phyloP scores from a whole-genome alignment of 306 rosid genomes.

The Rosa lucieae region DNA sequence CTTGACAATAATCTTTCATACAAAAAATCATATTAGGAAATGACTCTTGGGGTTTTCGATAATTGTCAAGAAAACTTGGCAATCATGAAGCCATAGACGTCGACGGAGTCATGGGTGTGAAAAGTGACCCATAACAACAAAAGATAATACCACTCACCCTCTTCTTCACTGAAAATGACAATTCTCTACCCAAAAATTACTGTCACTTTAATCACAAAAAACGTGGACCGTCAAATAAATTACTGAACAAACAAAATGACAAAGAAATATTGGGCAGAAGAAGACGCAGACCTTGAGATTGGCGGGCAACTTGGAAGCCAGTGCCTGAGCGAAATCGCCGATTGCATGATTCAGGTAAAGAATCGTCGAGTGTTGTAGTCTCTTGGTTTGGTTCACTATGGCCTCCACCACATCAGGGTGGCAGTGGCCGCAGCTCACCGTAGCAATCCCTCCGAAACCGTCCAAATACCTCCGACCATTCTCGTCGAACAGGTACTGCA shows the following conservation, averaged over 20 bases:
- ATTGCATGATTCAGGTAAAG: conserved; percentile 74
- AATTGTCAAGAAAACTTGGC: background rate
- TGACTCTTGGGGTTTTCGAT: background rate
- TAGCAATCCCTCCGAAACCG: conserved; percentile 92
- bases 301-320: conserved; percentile 81
- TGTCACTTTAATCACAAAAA: background rate
- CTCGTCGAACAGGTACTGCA: conserved; percentile 84
- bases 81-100: background rate
- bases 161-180: background rate
- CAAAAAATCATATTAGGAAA: background rate
- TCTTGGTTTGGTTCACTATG: conserved; percentile 61
- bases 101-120: background rate
- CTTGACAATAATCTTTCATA: background rate
- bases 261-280: background rate
- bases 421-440: conserved; percentile 95
- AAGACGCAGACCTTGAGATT: conserved; percentile 63
- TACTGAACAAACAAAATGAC: background rate
- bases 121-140: background rate
- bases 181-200: background rate
- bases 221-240: background rate
- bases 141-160: background rate
- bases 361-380: conserved; percentile 82
- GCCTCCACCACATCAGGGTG: conserved; percentile 93
- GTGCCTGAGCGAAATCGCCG: conserved; percentile 84
- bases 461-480: conserved; percentile 83